These are phyloP conservation scores for Annulohypoxylon maeteangense DNA, from an alignment of 495 filamentous ascomycete species.

Conservation along the genomic window DNA sequence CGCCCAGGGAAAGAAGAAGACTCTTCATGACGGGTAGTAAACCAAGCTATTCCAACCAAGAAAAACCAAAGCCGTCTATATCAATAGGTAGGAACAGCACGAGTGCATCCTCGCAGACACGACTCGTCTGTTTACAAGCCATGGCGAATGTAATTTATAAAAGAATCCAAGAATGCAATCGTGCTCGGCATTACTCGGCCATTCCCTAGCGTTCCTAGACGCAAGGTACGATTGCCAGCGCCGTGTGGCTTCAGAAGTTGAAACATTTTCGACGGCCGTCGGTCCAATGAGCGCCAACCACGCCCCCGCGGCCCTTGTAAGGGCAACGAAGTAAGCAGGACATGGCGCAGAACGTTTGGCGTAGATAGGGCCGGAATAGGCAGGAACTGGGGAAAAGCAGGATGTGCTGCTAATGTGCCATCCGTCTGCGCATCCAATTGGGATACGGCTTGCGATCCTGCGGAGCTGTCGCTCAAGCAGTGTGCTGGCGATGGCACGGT, in stretches of 20 bases:
- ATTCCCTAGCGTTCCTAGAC: slow-evolving; percentile 11
- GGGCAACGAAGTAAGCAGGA: neutral
- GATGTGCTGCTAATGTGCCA: slow-evolving; percentile 13
- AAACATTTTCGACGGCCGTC: slow-evolving; percentile 10
- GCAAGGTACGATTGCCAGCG: slow-evolving; percentile 5
- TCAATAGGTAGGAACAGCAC: neutral
- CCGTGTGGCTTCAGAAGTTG: slow-evolving; percentile 22
- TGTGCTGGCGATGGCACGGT: slow-evolving; percentile 3
- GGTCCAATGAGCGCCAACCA: slow-evolving; percentile 34
- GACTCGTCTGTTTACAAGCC: neutral
- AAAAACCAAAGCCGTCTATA: neutral
- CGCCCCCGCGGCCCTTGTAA: slow-evolving; percentile 14
- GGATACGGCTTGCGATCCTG: slow-evolving; percentile 1
- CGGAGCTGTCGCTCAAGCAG: neutral
- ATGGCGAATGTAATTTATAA: slow-evolving; percentile 27
- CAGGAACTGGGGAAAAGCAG: slow-evolving; percentile 14
- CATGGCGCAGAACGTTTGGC: slow-evolving; percentile 7
- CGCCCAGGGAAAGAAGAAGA: slow-evolving; percentile 39
- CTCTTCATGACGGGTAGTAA: slow-evolving; percentile 35
- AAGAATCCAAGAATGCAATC: neutral
- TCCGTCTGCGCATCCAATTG: slow-evolving; percentile 14
- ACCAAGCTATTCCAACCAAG: neutral
- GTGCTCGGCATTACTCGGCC: slow-evolving; percentile 32
- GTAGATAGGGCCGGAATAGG: slow-evolving; percentile 7
- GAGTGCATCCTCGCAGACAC: slow-evolving; percentile 7